These are phyloP conservation scores for Cystofilobasidium ferigula DNA, from an alignment of 768 basidiomycete species.

Conservation along the genomic window DNA sequence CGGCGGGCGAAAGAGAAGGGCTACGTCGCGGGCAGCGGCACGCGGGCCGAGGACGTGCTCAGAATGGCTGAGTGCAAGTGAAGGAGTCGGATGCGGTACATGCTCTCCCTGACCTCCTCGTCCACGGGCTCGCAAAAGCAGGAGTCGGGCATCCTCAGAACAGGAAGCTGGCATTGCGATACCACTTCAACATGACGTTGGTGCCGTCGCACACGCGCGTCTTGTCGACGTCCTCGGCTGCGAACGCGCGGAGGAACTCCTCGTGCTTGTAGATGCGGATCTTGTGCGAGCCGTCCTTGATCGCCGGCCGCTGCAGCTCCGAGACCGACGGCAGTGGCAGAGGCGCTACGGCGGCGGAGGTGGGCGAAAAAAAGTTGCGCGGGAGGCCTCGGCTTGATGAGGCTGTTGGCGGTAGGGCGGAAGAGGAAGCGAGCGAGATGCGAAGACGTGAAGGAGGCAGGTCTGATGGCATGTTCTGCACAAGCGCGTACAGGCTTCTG, in stretches of 20 bases:
- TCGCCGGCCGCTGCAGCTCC: slow-evolving; percentile 42
- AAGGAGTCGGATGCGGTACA: too few species aligned
- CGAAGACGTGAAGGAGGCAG: slow-evolving; percentile 27
- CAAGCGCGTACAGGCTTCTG: slow-evolving; percentile 15
- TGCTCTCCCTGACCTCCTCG: too few species aligned
- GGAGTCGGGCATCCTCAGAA: too few species aligned
- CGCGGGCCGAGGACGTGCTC: too few species aligned
- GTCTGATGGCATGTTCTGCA: slow-evolving; percentile 10
- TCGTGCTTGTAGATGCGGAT: slow-evolving; percentile 75
- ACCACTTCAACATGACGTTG: slow-evolving; percentile 79
- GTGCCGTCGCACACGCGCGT: slow-evolving; percentile 70
- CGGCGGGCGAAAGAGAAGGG: too few species aligned
- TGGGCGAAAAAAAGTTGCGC: slow-evolving; percentile 57
- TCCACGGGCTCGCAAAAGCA: too few species aligned
- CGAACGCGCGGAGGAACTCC: slow-evolving; percentile 80
- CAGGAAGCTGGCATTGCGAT: slow-evolving; percentile 35
- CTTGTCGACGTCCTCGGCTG: slow-evolving; percentile 47
- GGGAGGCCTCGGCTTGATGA: neutral
- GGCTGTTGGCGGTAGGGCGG: slow-evolving; percentile 35
- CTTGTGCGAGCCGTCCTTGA: slow-evolving; percentile 48
- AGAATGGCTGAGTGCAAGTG: too few species aligned
- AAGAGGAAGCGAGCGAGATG: slow-evolving; percentile 45
- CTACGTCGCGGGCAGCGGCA: too few species aligned
- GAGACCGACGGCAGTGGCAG: neutral
- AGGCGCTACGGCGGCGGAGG: slow-evolving; percentile 24